Conservation (phyloP, 2,329 filamentous ascomycete species). For the Penicillium palitans region DNA sequence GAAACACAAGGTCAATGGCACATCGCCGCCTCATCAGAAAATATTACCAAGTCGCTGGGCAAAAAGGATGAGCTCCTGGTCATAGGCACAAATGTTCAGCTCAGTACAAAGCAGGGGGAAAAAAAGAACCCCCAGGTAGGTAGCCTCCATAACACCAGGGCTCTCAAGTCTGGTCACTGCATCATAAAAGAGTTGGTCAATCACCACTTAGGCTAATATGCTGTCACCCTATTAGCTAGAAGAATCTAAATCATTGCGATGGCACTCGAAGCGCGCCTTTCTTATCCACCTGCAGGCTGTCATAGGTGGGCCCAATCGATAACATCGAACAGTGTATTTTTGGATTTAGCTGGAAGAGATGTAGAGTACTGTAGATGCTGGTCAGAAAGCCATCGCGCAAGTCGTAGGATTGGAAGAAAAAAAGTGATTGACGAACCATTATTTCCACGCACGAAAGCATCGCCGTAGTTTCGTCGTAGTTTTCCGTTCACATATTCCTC, state of each 20-base stretch:
- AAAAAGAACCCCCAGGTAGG: background rate
- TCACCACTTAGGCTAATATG: background rate
- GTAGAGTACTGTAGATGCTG: slow-evolving; percentile 35
- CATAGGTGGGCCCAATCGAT: background rate
- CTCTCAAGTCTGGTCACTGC: background rate
- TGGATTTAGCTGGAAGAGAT: slow-evolving; percentile 38
- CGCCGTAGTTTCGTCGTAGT: slow-evolving; percentile 80
- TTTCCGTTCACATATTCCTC: slow-evolving; percentile 86
- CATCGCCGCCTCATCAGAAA: background rate
- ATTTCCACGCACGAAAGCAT: slow-evolving; percentile 94
- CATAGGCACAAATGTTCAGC: background rate
- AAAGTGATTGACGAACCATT: slow-evolving; percentile 64
- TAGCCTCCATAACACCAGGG: background rate
- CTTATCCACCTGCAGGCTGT: background rate
- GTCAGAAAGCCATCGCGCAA: background rate
- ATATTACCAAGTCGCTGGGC: background rate
- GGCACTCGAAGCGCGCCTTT: background rate
- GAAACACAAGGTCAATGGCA: background rate
- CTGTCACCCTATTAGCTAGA: background rate
- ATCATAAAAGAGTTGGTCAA: background rate
- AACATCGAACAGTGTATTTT: background rate
- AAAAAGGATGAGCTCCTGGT: background rate
- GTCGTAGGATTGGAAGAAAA: background rate
- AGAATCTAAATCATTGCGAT: background rate
- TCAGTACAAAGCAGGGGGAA: background rate